Percentiles rank a stretch among this genome's conserved stretches.
Evolutionary conservation across 441 rosid species (phyloP).

Genomic region (Gossypium laxum): DNA sequence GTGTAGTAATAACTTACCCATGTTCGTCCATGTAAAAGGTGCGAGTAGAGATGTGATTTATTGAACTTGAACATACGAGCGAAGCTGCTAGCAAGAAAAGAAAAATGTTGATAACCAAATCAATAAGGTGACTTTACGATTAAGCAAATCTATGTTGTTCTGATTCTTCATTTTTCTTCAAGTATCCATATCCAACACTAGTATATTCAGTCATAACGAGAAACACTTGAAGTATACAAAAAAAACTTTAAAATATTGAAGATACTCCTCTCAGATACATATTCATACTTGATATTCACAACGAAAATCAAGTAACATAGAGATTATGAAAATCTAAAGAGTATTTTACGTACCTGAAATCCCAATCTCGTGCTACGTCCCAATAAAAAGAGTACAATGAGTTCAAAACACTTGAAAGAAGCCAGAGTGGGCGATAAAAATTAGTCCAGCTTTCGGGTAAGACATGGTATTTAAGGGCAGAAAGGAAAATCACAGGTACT

Average conservation of each 20-base stretch:
- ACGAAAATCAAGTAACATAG: background rate
- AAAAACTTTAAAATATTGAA: background rate
- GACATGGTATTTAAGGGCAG: constrained; percentile 88
- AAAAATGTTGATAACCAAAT: background rate
- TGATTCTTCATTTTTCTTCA: background rate
- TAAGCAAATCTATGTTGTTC: background rate
- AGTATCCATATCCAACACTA: background rate
- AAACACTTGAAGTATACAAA: background rate
- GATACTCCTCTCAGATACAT: background rate
- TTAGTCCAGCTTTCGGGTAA: constrained; percentile 60
- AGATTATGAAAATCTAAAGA: constrained; percentile 1
- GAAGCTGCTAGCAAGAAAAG: constrained; percentile 45
- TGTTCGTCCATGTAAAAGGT: constrained; percentile 50
- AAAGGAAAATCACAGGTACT: constrained; percentile 81
- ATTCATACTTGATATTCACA: background rate
- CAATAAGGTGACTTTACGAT: background rate
- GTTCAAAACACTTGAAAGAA: constrained; percentile 66
- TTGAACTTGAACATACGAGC: constrained; percentile 75
- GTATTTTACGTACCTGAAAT: constrained; percentile 54
- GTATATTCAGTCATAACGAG: background rate
- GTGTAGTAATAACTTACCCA: constrained; percentile 55
- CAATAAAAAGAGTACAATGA: constrained; percentile 82
- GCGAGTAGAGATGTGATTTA: constrained; percentile 42
- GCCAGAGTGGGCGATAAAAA: constrained; percentile 84
- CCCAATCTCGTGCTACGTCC: constrained; percentile 93